Evolutionary conservation across 108 stramenopile species (phyloP).

Genomic region (Pelagomonas calceolata): DNA sequence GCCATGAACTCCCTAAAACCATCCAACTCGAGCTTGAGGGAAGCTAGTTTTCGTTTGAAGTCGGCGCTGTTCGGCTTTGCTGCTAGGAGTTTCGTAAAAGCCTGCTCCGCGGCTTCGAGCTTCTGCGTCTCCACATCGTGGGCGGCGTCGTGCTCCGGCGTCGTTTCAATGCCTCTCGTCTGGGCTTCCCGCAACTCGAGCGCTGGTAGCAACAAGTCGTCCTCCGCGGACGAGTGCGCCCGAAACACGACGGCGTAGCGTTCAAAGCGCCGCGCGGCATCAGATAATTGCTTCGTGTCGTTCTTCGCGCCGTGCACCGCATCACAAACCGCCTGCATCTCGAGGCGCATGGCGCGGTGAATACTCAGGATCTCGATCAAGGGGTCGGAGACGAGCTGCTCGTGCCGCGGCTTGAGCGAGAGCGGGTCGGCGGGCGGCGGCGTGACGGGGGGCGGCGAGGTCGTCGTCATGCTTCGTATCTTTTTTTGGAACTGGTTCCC

Average conservation of each 20-base stretch:
- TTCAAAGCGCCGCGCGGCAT: no score
- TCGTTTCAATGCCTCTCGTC: background rate
- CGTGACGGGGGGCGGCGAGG: no score
- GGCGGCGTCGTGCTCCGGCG: background rate
- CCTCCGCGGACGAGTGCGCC: constrained; percentile 40
- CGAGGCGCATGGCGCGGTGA: no score
- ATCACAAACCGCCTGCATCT: no score
- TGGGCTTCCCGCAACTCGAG: constrained; percentile 28
- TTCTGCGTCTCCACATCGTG: constrained; percentile 8
- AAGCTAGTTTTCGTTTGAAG: background rate
- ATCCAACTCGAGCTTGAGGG: background rate
- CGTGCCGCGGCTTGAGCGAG: no score
- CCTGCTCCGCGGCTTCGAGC: background rate
- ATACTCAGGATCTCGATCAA: no score
- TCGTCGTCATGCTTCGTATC: no score
- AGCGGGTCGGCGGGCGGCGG: no score
- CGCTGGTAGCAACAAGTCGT: constrained; percentile 37
- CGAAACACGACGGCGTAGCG: constrained; percentile 22
- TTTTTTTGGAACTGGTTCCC: no score
- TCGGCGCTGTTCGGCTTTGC: background rate
- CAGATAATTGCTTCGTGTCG: no score
- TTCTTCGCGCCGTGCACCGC: no score
- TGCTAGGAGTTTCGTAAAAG: background rate
- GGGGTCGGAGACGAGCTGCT: no score
- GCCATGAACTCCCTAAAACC: background rate